Evolutionary conservation across 1,284 basidiomycete genomes (phyloP).

Genomic region (Cryptococcus amylolentus): DNA sequence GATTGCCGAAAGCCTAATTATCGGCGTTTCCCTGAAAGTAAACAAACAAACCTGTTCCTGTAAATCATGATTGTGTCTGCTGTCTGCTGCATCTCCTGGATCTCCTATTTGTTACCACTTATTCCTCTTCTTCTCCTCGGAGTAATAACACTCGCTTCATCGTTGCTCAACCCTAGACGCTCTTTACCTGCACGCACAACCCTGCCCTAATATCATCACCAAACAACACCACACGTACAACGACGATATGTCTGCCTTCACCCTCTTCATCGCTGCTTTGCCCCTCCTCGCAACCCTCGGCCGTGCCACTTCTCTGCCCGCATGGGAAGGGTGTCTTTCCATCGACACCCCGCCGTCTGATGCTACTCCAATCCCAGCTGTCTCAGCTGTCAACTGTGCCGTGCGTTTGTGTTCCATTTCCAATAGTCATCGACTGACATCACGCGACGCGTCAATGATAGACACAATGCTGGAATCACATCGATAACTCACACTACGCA

Average conservation of each 20-base stretch:
- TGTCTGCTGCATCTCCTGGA: too few relatives aligned
- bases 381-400: constrained; percentile 2
- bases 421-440: not conserved
- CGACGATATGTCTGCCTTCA: not conserved
- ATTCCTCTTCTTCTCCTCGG: too few relatives aligned
- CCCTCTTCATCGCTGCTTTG: not conserved
- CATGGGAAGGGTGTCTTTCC: constrained; percentile 6
- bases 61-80: too few relatives aligned
- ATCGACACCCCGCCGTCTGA: constrained; percentile 1
- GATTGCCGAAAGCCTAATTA: too few relatives aligned
- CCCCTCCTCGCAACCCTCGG: not conserved
- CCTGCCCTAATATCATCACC: too few relatives aligned
- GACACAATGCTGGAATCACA: constrained; percentile 2
- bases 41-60: too few relatives aligned
- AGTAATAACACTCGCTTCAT: too few relatives aligned
- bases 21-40: too few relatives aligned
- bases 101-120: too few relatives aligned
- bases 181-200: not conserved
- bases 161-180: not conserved
- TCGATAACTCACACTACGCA: constrained; percentile 3
- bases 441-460: not conserved
- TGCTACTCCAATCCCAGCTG: constrained; percentile 1
- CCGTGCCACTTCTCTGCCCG: not conserved
- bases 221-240: not conserved
- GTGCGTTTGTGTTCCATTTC: not conserved